Conservation (phyloP, 805 yeast species). For the Pichia rugopelliculosa region DNA sequence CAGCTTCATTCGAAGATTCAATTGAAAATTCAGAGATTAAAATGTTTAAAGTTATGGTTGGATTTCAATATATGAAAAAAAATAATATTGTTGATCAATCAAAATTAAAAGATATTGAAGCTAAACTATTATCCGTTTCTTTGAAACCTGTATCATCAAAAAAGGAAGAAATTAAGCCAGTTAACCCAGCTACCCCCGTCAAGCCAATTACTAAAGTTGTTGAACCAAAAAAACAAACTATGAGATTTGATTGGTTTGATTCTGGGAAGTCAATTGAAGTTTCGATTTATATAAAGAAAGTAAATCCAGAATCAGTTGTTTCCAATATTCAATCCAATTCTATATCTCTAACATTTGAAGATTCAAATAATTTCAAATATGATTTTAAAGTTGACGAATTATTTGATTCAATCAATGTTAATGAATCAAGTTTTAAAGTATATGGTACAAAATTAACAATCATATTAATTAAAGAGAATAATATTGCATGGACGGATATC, state of each 20-base stretch:
- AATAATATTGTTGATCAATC: conserved; percentile 24
- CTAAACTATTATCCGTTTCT: neutral
- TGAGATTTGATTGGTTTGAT: conserved; percentile 72
- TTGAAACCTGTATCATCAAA: neutral
- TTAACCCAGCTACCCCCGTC: too few species aligned
- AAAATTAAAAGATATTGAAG: conserved; percentile 1
- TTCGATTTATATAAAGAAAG: conserved; percentile 62
- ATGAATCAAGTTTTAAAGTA: conserved; percentile 39
- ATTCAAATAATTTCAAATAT: conserved; percentile 40
- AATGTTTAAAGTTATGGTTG: conserved; percentile 40
- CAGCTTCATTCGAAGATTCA: conserved; percentile 35
- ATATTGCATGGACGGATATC: neutral
- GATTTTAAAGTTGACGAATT: conserved; percentile 50
- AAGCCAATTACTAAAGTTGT: neutral
- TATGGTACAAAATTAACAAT: conserved; percentile 68
- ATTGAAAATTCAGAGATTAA: conserved; percentile 35
- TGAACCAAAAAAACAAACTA: conserved; percentile 22
- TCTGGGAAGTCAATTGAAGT: conserved; percentile 47
- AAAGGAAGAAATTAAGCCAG: neutral
- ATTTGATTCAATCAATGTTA: conserved; percentile 41
- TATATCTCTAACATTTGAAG: conserved; percentile 40
- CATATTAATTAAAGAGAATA: conserved; percentile 8
- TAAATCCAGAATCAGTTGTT: conserved; percentile 42
- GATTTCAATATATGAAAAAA: conserved; percentile 27
- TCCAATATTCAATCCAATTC: conserved; percentile 34